Evolutionary conservation across 768 basidiomycete genomes (phyloP), one percentile per base, ranked within the genome.

Genomic region (Cyclocybe cylindracea): DNA sequence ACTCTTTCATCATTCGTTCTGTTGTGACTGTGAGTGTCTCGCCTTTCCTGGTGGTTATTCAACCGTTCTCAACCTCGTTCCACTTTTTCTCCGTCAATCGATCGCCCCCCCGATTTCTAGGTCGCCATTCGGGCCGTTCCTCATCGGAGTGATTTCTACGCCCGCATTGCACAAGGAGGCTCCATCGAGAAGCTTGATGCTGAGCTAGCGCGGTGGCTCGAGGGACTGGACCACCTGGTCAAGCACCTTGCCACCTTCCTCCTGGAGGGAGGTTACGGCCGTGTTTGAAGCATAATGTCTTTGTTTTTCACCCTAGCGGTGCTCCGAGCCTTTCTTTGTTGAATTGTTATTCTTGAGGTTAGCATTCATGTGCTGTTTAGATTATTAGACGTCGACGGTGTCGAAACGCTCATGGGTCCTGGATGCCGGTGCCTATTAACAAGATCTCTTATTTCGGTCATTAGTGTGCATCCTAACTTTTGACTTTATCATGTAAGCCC

Each of bases 1-100:
- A 87, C 62, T 73, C 80, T 0, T 87, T 86, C 63, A 31, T 89
- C 57, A 75, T 89, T 53, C 83, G 86, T 18, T 80, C 85, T 16
- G 67, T 87, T 50, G 82, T 87, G 29, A 71, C 76, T 24, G 86
- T 88, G 48, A 58, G 85, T 66, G 13, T 11, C 16, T 10, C 49
- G 13, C 8, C 19, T 49, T 36, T 50, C 35, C n/a, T 51, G 29
- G 40, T 44, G 5, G 53, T 46, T 19, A 19, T 36, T 16, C 29
- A 54, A 42, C 52, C 34, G 44, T 46, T 53, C 44, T 43, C 45
- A 34, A 41, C 14, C 32, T 29, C 31, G 24, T 13, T 32, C 10
- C 16, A 6, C 19, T 42, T 42, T 41, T 11, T 6, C 46, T 10
- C 32, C n/a, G 10, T 44, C 16, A 39, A 32, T n/a, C 9, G 39